phyloP scores from a whole-genome alignment of 2,329 filamentous ascomycete species.

The Aspergillus sp. region DNA sequence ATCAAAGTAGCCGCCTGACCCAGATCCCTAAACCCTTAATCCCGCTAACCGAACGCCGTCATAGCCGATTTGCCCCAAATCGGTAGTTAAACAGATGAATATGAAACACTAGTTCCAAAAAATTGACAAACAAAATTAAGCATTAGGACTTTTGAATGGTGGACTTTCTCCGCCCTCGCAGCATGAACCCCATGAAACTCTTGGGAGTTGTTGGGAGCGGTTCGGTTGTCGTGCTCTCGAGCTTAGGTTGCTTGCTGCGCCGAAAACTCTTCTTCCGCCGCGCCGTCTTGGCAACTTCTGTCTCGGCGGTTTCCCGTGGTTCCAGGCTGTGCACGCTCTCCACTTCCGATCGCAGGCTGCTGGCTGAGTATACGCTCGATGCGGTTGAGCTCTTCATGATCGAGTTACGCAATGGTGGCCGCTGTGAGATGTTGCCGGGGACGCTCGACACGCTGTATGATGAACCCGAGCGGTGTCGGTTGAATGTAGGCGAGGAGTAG shows the following conservation, averaged over 20 bases:
- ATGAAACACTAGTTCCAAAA: conserved; percentile 4
- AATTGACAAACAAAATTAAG: conserved; percentile 12
- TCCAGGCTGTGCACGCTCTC: conserved; percentile 19
- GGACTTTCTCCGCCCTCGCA: conserved; percentile 25
- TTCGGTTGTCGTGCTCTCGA: conserved; percentile 9
- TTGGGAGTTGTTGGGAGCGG: conserved; percentile 15
- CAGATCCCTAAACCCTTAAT: not conserved
- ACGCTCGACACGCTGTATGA: conserved; percentile 28
- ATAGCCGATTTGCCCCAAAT: not conserved
- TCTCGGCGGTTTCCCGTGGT: conserved; percentile 11
- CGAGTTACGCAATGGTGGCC: conserved; percentile 26
- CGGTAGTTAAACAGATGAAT: not conserved
- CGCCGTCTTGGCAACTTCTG: conserved; percentile 11
- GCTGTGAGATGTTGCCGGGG: conserved; percentile 14
- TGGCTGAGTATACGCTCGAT: conserved; percentile 30
- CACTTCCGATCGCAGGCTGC: conserved; percentile 33
- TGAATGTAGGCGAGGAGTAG: conserved; percentile 21
- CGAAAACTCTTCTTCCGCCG: conserved; percentile 23
- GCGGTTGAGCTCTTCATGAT: conserved; percentile 30
- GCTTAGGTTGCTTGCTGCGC: conserved; percentile 14
- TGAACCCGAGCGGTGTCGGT: conserved; percentile 25
- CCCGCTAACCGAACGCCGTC: not conserved
- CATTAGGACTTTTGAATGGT: conserved; percentile 20
- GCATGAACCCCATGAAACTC: conserved; percentile 27
- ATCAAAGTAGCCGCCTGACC: not conserved